These are phyloP conservation scores for Trypanosoma melophagium DNA, from an alignment of 208 protist species.

Conservation along the genomic window DNA sequence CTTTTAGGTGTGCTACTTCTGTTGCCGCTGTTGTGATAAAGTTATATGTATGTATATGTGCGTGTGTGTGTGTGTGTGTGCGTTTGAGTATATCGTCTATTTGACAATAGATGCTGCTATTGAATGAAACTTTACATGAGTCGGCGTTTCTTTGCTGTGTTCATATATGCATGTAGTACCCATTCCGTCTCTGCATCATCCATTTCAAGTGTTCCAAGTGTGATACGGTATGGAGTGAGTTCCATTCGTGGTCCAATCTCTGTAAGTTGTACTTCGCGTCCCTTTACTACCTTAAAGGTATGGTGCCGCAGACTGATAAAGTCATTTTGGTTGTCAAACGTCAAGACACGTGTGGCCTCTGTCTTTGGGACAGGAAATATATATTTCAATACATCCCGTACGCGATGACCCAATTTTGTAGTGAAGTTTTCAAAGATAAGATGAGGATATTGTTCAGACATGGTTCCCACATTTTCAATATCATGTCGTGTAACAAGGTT, in stretches of 20 bases:
- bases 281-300: slow-evolving; percentile 88
- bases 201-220: slow-evolving; percentile 94
- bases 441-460: slow-evolving; percentile 97
- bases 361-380: slow-evolving; percentile 98
- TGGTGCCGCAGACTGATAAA: slow-evolving; percentile 99
- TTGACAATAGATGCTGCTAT: no score
- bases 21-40: no score
- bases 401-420: slow-evolving; percentile 94
- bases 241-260: slow-evolving; percentile 99
- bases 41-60: no score
- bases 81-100: no score
- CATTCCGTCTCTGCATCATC: slow-evolving; percentile 98
- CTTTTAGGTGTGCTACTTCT: no score
- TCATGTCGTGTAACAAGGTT: slow-evolving; percentile 98
- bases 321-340: slow-evolving; percentile 98
- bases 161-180: slow-evolving; percentile 98
- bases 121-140: no score
- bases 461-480: slow-evolving; percentile 84
- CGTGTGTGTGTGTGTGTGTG: no score
- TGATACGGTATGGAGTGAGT: slow-evolving; percentile 96
- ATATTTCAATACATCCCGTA: slow-evolving; percentile 94
- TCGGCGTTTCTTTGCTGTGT: slow-evolving; percentile 96
- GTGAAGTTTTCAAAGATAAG: slow-evolving; percentile 99
- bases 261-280: slow-evolving; percentile 91
- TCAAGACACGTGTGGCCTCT: slow-evolving; percentile 95